A percentile compares a stretch with the other conserved stretches of the same genome.
phyloP scores from a whole-genome alignment of 2,329 filamentous ascomycete genomes.

The Colletotrichum coccodes region DNA sequence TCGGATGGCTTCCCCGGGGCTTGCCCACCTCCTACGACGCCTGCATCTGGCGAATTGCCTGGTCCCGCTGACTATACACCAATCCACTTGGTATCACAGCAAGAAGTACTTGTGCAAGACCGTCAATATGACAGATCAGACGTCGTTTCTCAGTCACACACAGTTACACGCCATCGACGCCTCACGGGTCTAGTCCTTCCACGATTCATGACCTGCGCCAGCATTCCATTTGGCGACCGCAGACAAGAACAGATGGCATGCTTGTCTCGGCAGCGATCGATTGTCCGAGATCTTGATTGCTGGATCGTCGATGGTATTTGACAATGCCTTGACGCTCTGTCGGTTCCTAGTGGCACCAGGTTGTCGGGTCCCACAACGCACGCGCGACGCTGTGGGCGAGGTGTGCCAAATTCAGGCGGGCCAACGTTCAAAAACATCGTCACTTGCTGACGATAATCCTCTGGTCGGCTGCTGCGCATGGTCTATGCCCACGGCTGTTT shows the following conservation, averaged over 20 bases:
- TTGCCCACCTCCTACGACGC: slow-evolving; percentile 7
- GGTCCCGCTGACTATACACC: neutral
- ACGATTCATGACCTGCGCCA: neutral
- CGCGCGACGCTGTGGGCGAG: neutral
- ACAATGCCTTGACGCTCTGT: neutral
- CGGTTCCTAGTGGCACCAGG: neutral
- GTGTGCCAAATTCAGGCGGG: neutral
- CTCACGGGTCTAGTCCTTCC: neutral
- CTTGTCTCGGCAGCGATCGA: slow-evolving; percentile 28
- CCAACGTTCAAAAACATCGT: neutral
- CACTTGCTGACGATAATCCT: neutral
- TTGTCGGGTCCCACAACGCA: slow-evolving; percentile 1
- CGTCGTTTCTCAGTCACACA: slow-evolving; percentile 23
- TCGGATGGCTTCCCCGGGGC: slow-evolving; percentile 32
- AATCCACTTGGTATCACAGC: neutral
- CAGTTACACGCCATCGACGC: slow-evolving; percentile 10
- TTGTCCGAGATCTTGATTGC: slow-evolving; percentile 26
- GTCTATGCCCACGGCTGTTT: neutral
- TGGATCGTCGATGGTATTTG: slow-evolving; percentile 1
- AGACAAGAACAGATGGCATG: neutral
- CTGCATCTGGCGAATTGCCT: slow-evolving; percentile 12
- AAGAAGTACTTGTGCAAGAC: slow-evolving; percentile 3
- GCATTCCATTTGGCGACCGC: neutral
- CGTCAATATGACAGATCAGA: slow-evolving; percentile 28
- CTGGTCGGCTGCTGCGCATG: neutral